These are phyloP conservation scores for Cystobasidium sp. DNA, from an alignment of 1,284 basidiomycete genomes.

Conservation along the genomic window DNA sequence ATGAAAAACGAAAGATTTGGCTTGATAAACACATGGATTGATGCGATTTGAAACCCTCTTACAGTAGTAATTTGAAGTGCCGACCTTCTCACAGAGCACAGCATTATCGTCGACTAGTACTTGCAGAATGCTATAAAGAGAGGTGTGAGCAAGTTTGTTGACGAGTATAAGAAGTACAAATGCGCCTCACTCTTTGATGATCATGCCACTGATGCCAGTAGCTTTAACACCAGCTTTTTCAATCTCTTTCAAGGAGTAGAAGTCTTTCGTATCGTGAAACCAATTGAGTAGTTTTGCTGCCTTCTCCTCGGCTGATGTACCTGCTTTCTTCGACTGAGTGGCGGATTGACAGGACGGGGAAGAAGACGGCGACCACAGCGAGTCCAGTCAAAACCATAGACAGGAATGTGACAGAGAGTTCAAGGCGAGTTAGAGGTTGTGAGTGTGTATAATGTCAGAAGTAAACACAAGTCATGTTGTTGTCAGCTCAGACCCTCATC, in stretches of 20 bases:
- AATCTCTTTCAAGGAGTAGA: slow-evolving; percentile 37
- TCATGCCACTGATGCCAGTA: slow-evolving; percentile 37
- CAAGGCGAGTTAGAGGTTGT: no score
- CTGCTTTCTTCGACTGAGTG: slow-evolving; percentile 37
- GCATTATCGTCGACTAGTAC: slow-evolving; percentile 27
- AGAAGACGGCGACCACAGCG: background rate
- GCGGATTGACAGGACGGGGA: background rate
- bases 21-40: background rate
- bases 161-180: no score
- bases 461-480: no score
- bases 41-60: background rate
- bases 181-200: slow-evolving; percentile 41
- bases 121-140: slow-evolving; percentile 21
- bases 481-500: no score
- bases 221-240: slow-evolving; percentile 38
- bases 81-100: slow-evolving; percentile 30
- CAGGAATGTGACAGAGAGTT: no score
- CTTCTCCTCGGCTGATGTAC: slow-evolving; percentile 39
- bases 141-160: background rate
- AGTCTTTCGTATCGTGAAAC: slow-evolving; percentile 36
- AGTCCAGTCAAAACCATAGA: no score
- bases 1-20: background rate
- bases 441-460: no score
- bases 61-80: slow-evolving; percentile 43
- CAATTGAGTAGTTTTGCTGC: slow-evolving; percentile 36